Evolutionary conservation across 139 green algal genomes (phyloP).

Genomic region (Picochlorum sp.): DNA sequence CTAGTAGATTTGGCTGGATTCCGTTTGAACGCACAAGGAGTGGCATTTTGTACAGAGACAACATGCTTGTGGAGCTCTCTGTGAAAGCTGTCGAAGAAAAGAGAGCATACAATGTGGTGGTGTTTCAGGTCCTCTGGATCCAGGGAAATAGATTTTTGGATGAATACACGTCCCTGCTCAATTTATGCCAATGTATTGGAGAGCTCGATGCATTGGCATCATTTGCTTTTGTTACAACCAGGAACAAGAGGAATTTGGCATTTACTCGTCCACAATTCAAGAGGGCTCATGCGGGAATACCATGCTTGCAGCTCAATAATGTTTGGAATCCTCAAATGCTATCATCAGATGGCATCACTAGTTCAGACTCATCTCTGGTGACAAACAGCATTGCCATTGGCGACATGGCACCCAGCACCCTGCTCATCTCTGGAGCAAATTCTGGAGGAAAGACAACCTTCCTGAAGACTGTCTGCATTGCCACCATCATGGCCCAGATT

Average conservation of each 20-base stretch:
- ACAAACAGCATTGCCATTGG: constrained; percentile 56
- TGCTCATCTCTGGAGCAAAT: constrained; percentile 64
- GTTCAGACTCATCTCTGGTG: constrained; percentile 5
- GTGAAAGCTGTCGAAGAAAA: background rate
- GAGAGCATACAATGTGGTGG: background rate
- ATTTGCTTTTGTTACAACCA: constrained; percentile 41
- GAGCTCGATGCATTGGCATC: constrained; percentile 52
- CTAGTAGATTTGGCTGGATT: too few relatives aligned
- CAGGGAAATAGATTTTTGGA: background rate
- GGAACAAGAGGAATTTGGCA: constrained; percentile 19
- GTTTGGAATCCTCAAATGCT: constrained; percentile 56
- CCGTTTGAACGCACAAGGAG: too few relatives aligned
- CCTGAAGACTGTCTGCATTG: constrained; percentile 36
- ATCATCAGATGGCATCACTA: background rate
- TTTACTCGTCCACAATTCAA: constrained; percentile 47
- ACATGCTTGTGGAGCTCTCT: background rate
- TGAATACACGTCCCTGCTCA: constrained; percentile 7
- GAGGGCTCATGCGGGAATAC: background rate
- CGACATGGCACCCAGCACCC: constrained; percentile 4
- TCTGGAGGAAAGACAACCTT: constrained; percentile 51
- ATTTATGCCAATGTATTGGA: constrained; percentile 16
- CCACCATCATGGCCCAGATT: constrained; percentile 41
- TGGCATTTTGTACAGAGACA: background rate
- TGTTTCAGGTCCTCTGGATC: background rate
- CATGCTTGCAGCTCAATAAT: constrained; percentile 16